Percentiles rank a stretch among this genome's conserved stretches.
Conservation (phyloP, 345 rosid species). For the Adansonia digitata region DNA sequence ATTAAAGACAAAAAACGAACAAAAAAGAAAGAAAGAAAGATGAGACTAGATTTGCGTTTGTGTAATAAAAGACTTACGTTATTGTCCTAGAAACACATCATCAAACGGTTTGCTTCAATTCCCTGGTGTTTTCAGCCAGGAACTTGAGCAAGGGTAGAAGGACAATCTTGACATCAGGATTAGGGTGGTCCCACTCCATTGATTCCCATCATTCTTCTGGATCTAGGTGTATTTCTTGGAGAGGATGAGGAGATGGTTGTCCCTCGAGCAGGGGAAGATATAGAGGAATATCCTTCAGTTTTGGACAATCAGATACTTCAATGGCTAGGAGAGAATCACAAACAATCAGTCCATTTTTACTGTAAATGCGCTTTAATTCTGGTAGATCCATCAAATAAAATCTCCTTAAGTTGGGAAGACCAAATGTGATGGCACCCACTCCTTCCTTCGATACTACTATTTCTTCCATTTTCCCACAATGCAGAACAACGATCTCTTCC, state of each 20-base stretch:
- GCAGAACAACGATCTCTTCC: background rate
- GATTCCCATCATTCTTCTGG: background rate
- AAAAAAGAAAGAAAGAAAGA: background rate
- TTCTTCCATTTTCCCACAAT: conserved; percentile 18
- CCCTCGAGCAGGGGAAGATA: conserved; percentile 7
- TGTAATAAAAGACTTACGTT: background rate
- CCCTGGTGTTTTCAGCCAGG: rapidly evolving
- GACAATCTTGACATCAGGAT: background rate
- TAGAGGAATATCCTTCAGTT: conserved; percentile 16
- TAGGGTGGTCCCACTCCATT: background rate
- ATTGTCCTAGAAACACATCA: background rate
- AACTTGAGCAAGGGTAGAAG: background rate
- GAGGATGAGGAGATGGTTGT: background rate
- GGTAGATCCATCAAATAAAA: background rate
- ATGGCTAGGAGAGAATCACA: background rate
- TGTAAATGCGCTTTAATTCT: conserved; percentile 16
- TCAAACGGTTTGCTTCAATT: background rate
- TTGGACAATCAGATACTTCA: background rate
- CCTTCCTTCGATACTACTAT: conserved; percentile 14
- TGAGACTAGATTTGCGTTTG: background rate
- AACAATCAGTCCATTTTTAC: background rate
- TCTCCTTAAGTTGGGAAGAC: background rate
- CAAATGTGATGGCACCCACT: background rate
- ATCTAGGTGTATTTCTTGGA: background rate
- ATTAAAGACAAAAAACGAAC: background rate